A percentile compares a stretch with the other conserved stretches of the same genome.
Evolutionary conservation across 345 rosid genomes (phyloP).

Genomic region (Erysimum cheiranthoides): DNA sequence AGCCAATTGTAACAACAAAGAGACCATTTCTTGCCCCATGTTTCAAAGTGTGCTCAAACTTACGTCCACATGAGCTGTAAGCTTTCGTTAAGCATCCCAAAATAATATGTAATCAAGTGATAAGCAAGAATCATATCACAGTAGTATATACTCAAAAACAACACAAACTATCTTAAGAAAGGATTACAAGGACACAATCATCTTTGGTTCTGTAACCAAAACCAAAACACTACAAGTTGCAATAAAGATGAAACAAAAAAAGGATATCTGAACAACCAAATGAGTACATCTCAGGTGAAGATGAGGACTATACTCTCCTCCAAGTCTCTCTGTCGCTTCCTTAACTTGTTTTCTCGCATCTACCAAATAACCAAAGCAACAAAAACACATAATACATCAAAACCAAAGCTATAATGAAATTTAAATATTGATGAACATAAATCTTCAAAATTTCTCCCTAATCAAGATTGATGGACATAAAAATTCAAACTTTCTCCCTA

Average conservation of each 20-base stretch:
- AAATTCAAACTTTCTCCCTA: not conserved
- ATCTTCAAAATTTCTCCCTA: not conserved
- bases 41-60: slow-evolving; percentile 89
- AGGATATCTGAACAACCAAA: slow-evolving; percentile 99
- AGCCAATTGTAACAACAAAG: slow-evolving; percentile 78
- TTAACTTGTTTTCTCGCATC: slow-evolving; percentile 94
- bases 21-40: slow-evolving; percentile 87
- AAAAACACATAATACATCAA: slow-evolving; percentile 1
- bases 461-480: not conserved
- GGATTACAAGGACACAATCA: not conserved
- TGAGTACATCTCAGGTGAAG: slow-evolving; percentile 90
- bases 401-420: not conserved
- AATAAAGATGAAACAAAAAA: slow-evolving; percentile 2
- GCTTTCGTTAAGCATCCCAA: slow-evolving; percentile 56
- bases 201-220: not conserved
- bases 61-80: slow-evolving; percentile 86
- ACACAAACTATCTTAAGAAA: not conserved
- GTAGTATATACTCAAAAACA: not conserved
- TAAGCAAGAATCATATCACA: not conserved
- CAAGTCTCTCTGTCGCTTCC: slow-evolving; percentile 93
- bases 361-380: slow-evolving; percentile 43
- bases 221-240: not conserved
- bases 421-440: not conserved
- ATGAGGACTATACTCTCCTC: slow-evolving; percentile 82
- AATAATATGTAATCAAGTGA: slow-evolving; percentile 5